A percentile compares a stretch with the other conserved stretches of the same genome.
Evolutionary conservation across 1,284 basidiomycete species (phyloP).

Genomic region (Sphaerobolus stellatus): DNA sequence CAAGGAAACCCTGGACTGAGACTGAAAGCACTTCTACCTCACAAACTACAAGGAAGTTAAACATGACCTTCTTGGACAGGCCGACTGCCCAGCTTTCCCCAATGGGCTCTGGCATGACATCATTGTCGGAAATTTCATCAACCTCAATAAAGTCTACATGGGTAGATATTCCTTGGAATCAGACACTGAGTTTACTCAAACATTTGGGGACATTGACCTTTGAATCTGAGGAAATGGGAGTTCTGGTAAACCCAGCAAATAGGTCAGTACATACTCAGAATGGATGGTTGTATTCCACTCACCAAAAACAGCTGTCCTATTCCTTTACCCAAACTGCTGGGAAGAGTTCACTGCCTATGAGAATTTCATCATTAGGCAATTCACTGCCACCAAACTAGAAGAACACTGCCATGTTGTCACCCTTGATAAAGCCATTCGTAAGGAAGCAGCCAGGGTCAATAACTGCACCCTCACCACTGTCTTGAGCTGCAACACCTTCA

Average conservation of each 20-base stretch:
- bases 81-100: neutral
- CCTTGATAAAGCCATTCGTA: conserved; percentile 31
- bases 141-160: neutral
- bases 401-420: no score
- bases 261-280: conserved; percentile 22
- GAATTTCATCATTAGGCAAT: conserved; percentile 23
- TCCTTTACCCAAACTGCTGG: conserved; percentile 29
- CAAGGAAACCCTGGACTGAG: no score
- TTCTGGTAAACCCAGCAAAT: neutral
- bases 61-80: neutral
- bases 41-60: no score
- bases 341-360: conserved; percentile 29
- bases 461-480: conserved; percentile 21
- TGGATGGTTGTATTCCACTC: conserved; percentile 30
- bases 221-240: neutral
- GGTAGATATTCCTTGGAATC: neutral
- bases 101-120: neutral
- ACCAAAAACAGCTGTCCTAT: conserved; percentile 20
- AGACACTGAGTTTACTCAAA: neutral
- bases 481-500: neutral
- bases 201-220: neutral
- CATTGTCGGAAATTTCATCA: neutral
- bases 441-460: no score
- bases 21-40: no score
- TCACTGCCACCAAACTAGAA: conserved; percentile 15